These are phyloP conservation scores for Colletotrichum sp. DNA, from an alignment of 2,329 filamentous ascomycete species.

Conservation along the genomic window DNA sequence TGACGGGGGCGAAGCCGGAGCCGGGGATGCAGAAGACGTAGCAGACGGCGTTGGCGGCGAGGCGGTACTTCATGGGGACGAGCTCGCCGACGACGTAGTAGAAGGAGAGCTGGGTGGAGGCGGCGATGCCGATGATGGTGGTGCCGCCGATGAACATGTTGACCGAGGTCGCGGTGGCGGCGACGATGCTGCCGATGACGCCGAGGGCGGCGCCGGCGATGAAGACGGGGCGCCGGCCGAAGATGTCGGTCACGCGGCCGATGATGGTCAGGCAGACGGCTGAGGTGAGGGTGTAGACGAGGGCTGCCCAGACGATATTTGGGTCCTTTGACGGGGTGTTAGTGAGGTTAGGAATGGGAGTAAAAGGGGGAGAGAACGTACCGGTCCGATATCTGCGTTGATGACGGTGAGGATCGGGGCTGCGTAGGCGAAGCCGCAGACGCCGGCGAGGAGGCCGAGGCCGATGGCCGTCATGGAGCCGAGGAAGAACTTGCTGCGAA, in stretches of 20 bases:
- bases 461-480: conserved; percentile 28
- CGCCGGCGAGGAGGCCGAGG: conserved; percentile 29
- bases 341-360: background rate
- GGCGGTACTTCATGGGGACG: conserved; percentile 40
- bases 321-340: conserved; percentile 8
- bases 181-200: conserved; percentile 40
- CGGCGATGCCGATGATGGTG: conserved; percentile 40
- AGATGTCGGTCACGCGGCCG: conserved; percentile 30
- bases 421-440: conserved; percentile 30
- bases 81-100: conserved; percentile 40
- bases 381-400: conserved; percentile 36
- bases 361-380: background rate
- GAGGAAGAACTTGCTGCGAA: conserved; percentile 29
- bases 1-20: conserved; percentile 30
- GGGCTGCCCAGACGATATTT: conserved; percentile 33
- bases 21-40: conserved; percentile 36
- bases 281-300: conserved; percentile 31
- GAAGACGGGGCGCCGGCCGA: conserved; percentile 32
- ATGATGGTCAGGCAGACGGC: conserved; percentile 30
- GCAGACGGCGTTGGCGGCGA: conserved; percentile 33
- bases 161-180: conserved; percentile 38
- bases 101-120: conserved; percentile 40
- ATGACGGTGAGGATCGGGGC: conserved; percentile 27
- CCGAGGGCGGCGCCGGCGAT: conserved; percentile 33
- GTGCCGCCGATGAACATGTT: conserved; percentile 39